phyloP scores from a whole-genome alignment of 257 asterid genomes.

The Henckelia pumila region DNA sequence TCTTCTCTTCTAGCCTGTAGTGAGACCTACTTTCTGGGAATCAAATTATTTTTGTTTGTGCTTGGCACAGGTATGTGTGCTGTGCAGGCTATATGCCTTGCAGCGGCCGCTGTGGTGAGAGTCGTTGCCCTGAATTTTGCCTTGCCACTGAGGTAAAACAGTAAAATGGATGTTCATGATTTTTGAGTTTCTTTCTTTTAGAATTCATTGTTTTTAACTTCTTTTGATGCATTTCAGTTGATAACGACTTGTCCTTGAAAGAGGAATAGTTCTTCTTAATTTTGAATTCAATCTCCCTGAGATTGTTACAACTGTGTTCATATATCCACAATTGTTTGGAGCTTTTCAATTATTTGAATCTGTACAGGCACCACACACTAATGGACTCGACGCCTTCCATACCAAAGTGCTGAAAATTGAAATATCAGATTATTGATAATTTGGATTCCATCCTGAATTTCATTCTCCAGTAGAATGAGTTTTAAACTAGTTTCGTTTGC shows the following conservation, averaged over 20 bases:
- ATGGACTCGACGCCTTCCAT: background rate
- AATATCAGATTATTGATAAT: background rate
- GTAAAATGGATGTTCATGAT: slow-evolving; percentile 34
- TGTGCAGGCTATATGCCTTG: slow-evolving; percentile 99
- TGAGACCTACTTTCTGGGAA: slow-evolving; percentile 13
- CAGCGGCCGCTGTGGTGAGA: slow-evolving; percentile 99
- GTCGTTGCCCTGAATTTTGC: slow-evolving; percentile 91
- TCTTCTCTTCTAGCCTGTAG: slow-evolving; percentile 12
- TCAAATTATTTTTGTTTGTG: slow-evolving; percentile 13
- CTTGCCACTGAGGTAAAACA: slow-evolving; percentile 97
- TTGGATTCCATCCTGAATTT: slow-evolving; percentile 14
- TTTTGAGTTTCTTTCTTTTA: background rate
- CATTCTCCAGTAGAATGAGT: slow-evolving; percentile 14
- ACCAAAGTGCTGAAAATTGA: background rate
- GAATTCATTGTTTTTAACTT: background rate
- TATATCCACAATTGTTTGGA: background rate
- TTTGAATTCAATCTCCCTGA: background rate
- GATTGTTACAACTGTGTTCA: background rate
- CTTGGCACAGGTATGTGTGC: slow-evolving; percentile 68
- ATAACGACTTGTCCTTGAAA: background rate
- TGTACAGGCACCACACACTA: background rate
- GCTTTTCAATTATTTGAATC: slow-evolving; percentile 17
- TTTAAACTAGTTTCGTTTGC: slow-evolving; percentile 7
- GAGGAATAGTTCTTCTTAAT: background rate
- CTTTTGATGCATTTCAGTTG: slow-evolving; percentile 7